Conservation (phyloP, 225 moss, liverwort and hornwort species). For the Pseudisothecium myosuroides region DNA sequence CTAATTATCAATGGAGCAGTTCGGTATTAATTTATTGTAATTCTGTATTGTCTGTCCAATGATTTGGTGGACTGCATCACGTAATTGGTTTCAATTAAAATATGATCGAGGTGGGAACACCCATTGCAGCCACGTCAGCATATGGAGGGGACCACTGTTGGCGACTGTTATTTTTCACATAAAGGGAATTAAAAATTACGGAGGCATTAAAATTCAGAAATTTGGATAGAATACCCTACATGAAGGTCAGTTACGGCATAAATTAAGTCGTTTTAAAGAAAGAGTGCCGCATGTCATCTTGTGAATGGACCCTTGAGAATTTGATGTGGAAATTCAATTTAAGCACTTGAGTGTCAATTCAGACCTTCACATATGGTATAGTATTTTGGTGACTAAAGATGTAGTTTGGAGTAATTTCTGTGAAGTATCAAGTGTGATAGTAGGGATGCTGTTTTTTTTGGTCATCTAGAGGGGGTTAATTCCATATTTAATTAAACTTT, state of each 20-base stretch:
- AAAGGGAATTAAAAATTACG: neutral
- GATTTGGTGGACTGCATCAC: neutral
- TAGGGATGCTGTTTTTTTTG: neutral
- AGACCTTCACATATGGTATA: no score
- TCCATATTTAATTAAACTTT: neutral
- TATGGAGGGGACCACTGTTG: neutral
- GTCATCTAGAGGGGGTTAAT: neutral
- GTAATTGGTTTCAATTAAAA: neutral
- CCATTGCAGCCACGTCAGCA: neutral
- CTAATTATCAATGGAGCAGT: neutral
- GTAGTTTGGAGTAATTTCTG: neutral
- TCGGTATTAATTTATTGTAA: neutral
- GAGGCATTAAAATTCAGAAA: neutral
- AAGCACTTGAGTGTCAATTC: no score
- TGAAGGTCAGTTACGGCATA: no score
- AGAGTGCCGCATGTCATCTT: no score
- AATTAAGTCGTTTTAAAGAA: no score
- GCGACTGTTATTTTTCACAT: neutral
- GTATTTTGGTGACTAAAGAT: neutral
- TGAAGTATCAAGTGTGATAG: neutral
- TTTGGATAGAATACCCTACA: neutral
- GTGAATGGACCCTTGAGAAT: no score
- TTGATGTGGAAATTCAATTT: no score
- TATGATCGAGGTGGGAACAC: neutral
- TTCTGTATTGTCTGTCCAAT: neutral